Evolutionary conservation across 345 rosid species (phyloP), one percentile per base, ranked within the genome.

Genomic region (Boechera stricta): DNA sequence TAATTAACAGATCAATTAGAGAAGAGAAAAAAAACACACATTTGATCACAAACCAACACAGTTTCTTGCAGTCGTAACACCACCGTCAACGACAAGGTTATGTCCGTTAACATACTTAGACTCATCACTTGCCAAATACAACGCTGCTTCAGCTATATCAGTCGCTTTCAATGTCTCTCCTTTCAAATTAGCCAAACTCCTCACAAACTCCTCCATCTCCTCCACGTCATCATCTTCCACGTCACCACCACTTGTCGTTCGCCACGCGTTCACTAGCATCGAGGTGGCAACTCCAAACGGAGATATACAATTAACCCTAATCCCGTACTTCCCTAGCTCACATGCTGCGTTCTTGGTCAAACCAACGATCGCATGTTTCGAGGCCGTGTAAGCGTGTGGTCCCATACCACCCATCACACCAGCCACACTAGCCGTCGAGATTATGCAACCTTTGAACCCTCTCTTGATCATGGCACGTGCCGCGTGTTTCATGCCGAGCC

Each of bases 61-160:
- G 79, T 92, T 92, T 64, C 87, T 88, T 0, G 91, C 83, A 11
- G 89, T 81, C 12, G 97, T 92, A 32, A 90, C 45, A 12, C 97
- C 98, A 62, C 98, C 97, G 64, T 93, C 98, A 11, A 93, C 94
- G 4, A 89, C 96, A 69, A 93, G 90, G 73, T 93, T 93, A 75
- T 90, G 91, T 16, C 98, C 97, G 47, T 93, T 93, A 0, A 93
- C 90, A 63, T 93, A 90, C 79, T 70, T 88, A 11, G 98, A 93
- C 77, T 93, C 98, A 79, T 93, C 98, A 66, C 93, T 84, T 0
- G 89, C 93, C 57, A 93, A 86, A 69, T 85, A 93, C 1, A 93
- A 82, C 41, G 93, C 97, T 1, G 98, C 97, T 74, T 93, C 90
- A 0, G 98, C 98, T 39, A 93, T 78, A 68, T 93, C 98, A 48